Evolutionary conservation across 306 rosid species (phyloP).

Genomic region (Fagus crenata): DNA sequence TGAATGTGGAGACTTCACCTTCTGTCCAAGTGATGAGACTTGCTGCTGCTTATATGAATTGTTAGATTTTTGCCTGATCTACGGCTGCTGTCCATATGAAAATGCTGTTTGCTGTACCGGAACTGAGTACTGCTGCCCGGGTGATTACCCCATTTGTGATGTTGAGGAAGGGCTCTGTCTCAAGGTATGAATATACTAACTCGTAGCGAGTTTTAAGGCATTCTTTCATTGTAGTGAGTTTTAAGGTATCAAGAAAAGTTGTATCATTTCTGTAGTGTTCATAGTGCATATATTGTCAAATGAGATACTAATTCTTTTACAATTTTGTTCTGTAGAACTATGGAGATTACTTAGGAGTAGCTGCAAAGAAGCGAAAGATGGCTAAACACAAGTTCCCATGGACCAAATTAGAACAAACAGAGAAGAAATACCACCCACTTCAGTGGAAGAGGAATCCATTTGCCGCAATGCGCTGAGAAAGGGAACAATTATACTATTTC

Average conservation of each 20-base stretch:
- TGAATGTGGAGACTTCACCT: conserved; percentile 65
- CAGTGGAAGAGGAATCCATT: conserved; percentile 57
- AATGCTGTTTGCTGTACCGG: conserved; percentile 74
- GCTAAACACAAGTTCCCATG: conserved; percentile 74
- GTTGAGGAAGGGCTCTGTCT: conserved; percentile 60
- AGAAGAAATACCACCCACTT: conserved; percentile 40
- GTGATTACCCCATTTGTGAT: conserved; percentile 73
- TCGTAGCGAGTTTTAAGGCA: too few relatives aligned
- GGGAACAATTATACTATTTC: background rate
- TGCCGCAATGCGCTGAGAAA: conserved; percentile 56
- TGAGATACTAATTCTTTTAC: background rate
- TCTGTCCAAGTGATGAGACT: conserved; percentile 58
- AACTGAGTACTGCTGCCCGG: conserved; percentile 67
- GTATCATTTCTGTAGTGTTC: background rate
- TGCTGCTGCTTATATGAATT: conserved; percentile 60
- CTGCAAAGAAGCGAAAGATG: conserved; percentile 57
- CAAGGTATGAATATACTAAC: conserved; percentile 33
- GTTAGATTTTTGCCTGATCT: conserved; percentile 42
- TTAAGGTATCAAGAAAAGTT: background rate
- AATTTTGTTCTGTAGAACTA: conserved; percentile 43
- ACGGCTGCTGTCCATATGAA: conserved; percentile 71
- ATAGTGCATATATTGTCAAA: background rate
- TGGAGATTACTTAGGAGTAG: conserved; percentile 59
- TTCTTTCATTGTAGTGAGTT: background rate
- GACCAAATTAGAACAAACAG: conserved; percentile 46